Evolutionary conservation across 768 basidiomycete species (phyloP).

Genomic region (Agaricus blazei): DNA sequence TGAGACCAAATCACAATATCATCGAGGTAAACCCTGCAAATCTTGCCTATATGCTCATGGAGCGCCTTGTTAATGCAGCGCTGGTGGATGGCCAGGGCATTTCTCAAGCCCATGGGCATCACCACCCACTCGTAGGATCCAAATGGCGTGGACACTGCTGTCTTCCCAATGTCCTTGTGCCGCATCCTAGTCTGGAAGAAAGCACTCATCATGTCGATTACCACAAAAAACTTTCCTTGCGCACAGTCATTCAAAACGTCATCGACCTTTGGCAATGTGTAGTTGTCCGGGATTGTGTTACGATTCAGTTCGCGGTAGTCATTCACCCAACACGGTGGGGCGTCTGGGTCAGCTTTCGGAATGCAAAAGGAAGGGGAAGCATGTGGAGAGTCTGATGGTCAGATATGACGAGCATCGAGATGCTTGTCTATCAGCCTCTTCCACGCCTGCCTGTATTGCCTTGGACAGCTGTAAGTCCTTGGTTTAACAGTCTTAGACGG

Average conservation of each 20-base stretch:
- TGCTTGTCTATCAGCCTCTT: slow-evolving; percentile 22
- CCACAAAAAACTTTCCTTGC: slow-evolving; percentile 28
- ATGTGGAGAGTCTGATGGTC: slow-evolving; percentile 19
- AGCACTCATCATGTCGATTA: slow-evolving; percentile 32
- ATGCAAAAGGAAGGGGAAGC: slow-evolving; percentile 22
- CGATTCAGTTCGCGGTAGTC: slow-evolving; percentile 27
- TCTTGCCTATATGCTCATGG: slow-evolving; percentile 12
- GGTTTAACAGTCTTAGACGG: no score
- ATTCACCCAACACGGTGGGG: slow-evolving; percentile 29
- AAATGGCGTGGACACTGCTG: slow-evolving; percentile 21
- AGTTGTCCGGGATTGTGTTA: slow-evolving; percentile 8
- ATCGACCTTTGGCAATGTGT: slow-evolving; percentile 15
- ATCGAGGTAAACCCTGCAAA: slow-evolving; percentile 21
- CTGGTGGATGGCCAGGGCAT: slow-evolving; percentile 26
- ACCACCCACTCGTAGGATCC: slow-evolving; percentile 31
- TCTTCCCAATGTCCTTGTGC: slow-evolving; percentile 18
- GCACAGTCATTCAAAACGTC: slow-evolving; percentile 26
- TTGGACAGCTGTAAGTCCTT: no score
- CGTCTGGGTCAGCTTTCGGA: slow-evolving; percentile 3
- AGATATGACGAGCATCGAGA: slow-evolving; percentile 20
- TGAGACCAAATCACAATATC: slow-evolving; percentile 21
- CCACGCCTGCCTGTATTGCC: no score
- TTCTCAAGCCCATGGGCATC: slow-evolving; percentile 30
- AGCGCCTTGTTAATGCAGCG: slow-evolving; percentile 19
- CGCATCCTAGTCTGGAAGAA: slow-evolving; percentile 31